These are phyloP conservation scores for Volvariella surrecta DNA, from an alignment of 1,284 basidiomycete species.

Conservation along the genomic window DNA sequence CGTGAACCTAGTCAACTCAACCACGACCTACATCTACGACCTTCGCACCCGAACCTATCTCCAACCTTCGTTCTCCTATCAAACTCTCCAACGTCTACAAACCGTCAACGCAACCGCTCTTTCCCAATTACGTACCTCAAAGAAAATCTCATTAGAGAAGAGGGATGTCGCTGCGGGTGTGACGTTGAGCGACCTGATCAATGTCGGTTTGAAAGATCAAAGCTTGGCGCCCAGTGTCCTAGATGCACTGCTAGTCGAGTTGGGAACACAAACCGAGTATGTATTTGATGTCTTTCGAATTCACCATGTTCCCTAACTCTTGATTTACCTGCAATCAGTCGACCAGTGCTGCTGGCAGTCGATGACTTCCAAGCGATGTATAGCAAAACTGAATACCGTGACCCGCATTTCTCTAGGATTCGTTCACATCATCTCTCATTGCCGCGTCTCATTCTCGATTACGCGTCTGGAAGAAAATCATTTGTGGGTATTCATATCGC, in stretches of 20 bases:
- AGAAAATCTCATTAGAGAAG: slow-evolving; percentile 37
- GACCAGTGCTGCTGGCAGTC: slow-evolving; percentile 77
- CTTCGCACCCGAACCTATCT: slow-evolving; percentile 69
- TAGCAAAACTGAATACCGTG: slow-evolving; percentile 63
- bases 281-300: slow-evolving; percentile 17
- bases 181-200: slow-evolving; percentile 49
- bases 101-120: slow-evolving; percentile 44
- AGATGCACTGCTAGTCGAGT: slow-evolving; percentile 51
- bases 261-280: slow-evolving; percentile 63
- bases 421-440: slow-evolving; percentile 78
- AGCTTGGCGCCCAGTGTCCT: slow-evolving; percentile 57
- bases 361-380: slow-evolving; percentile 87
- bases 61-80: slow-evolving; percentile 61
- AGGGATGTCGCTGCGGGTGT: slow-evolving; percentile 41
- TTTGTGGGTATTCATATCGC: slow-evolving; percentile 45
- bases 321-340: slow-evolving; percentile 15
- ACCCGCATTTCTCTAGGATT: slow-evolving; percentile 68
- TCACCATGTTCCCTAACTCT: slow-evolving; percentile 2
- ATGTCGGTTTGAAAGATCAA: slow-evolving; percentile 48
- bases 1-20: slow-evolving; percentile 72
- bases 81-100: slow-evolving; percentile 50
- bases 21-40: slow-evolving; percentile 71
- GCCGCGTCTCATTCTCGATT: slow-evolving; percentile 74
- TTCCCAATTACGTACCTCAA: slow-evolving; percentile 27
- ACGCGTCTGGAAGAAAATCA: slow-evolving; percentile 54